Conservation (phyloP, 2,329 filamentous ascomycete species). For the Amauroascus niger region DNA sequence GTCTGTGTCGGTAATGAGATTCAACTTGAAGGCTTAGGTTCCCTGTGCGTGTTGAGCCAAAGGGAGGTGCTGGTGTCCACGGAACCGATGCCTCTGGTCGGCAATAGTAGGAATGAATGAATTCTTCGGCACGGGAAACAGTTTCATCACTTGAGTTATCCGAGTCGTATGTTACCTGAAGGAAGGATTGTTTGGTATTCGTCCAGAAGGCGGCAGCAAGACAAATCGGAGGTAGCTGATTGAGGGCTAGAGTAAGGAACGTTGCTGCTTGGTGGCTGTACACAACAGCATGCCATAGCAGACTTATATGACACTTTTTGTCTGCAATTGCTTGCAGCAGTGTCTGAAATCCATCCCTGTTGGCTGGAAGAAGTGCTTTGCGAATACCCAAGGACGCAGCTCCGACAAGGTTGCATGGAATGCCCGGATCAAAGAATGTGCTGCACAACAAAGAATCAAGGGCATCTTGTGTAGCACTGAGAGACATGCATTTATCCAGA, state of each 20-base stretch:
- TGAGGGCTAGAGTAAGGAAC: constrained; percentile 7
- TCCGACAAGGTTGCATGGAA: constrained; percentile 21
- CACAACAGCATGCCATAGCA: constrained; percentile 14
- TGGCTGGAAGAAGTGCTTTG: constrained; percentile 14
- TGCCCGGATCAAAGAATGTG: constrained; percentile 20
- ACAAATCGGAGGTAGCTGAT: constrained; percentile 12
- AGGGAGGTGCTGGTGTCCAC: no score
- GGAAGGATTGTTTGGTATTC: constrained; percentile 18
- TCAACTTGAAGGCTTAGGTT: no score
- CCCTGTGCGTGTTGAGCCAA: no score
- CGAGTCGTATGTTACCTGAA: constrained; percentile 17
- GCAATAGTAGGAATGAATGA: constrained; percentile 14
- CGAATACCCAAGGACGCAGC: constrained; percentile 18
- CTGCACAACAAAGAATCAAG: constrained; percentile 22
- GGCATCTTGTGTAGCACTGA: constrained; percentile 19
- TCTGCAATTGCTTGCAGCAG: no score
- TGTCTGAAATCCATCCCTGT: no score
- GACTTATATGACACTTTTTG: background rate
- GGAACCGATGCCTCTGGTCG: no score
- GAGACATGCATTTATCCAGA: constrained; percentile 19
- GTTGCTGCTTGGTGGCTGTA: constrained; percentile 8
- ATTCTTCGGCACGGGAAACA: constrained; percentile 16
- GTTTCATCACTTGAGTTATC: background rate
- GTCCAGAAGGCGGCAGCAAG: constrained; percentile 18
- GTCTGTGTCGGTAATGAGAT: no score